Percentiles rank a stretch among this genome's conserved stretches.
These are phyloP conservation scores for Pinus taeda DNA, from an alignment of 75 land plant species.

Conservation along the genomic window DNA sequence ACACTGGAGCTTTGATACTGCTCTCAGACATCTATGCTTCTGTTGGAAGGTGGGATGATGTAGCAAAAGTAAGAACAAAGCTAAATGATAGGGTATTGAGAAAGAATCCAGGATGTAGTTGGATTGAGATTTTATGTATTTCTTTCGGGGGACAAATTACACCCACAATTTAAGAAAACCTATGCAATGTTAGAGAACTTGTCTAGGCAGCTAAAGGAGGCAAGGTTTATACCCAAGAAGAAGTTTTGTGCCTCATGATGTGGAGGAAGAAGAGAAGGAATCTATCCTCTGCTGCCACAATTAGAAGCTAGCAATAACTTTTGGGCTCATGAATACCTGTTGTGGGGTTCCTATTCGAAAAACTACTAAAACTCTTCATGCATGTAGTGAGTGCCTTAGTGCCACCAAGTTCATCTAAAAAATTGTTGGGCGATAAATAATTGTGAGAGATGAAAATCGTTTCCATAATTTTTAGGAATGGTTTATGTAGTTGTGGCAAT, in stretches of 20 bases:
- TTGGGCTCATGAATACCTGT: constrained; percentile 20
- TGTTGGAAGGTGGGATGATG: constrained; percentile 25
- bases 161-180: constrained; percentile 8
- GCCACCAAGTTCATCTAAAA: constrained; percentile 22
- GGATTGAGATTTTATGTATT: constrained; percentile 13
- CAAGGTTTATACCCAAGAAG: neutral
- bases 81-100: constrained; percentile 16
- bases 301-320: constrained; percentile 27
- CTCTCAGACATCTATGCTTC: constrained; percentile 22
- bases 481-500: constrained; percentile 25
- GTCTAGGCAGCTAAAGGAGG: constrained; percentile 7
- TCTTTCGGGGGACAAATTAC: neutral
- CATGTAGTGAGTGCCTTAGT: constrained; percentile 19
- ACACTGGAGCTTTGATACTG: neutral
- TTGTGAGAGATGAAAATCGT: constrained; percentile 22
- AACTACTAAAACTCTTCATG: constrained; percentile 12
- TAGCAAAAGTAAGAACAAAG: neutral
- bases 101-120: constrained; percentile 12
- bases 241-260: constrained; percentile 15
- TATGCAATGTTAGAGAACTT: constrained; percentile 12
- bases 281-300: constrained; percentile 9
- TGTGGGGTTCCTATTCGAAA: constrained; percentile 10
- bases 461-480: constrained; percentile 24
- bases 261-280: constrained; percentile 3
- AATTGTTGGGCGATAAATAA: constrained; percentile 2